These are phyloP conservation scores for Bacterosira constricta DNA, from an alignment of 108 stramenopile species.

Conservation along the genomic window DNA sequence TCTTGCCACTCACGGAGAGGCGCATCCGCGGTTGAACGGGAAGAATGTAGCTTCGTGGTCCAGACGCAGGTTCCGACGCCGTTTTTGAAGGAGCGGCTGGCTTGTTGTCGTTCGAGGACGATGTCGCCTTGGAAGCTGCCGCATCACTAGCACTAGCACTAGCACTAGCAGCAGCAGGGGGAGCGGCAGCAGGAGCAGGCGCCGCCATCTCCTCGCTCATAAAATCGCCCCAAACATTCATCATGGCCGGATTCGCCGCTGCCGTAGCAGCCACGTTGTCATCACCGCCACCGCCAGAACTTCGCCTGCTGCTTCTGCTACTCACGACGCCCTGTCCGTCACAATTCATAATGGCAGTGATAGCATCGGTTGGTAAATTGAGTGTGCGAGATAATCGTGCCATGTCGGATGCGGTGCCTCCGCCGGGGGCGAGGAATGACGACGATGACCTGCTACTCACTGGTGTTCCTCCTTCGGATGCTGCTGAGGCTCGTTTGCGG, in stretches of 20 bases:
- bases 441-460: slow-evolving; percentile 1
- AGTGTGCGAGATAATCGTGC: slow-evolving; percentile 25
- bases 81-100: slow-evolving; percentile 1
- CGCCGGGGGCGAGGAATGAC: slow-evolving; percentile 6
- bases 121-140: background rate
- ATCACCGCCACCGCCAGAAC: slow-evolving; percentile 1
- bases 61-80: background rate
- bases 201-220: slow-evolving; percentile 75
- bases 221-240: slow-evolving; percentile 86
- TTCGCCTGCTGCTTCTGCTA: slow-evolving; percentile 21
- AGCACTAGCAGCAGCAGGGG: slow-evolving; percentile 9
- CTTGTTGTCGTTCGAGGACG: slow-evolving; percentile 4
- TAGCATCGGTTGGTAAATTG: slow-evolving; percentile 47
- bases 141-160: background rate
- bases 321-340: slow-evolving; percentile 68
- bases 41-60: slow-evolving; percentile 37
- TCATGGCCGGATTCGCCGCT: slow-evolving; percentile 47
- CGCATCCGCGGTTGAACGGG: slow-evolving; percentile 28
- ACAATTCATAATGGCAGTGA: slow-evolving; percentile 71
- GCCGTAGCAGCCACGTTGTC: slow-evolving; percentile 18
- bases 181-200: background rate
- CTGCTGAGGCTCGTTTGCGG: background rate
- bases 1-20: background rate
- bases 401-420: slow-evolving; percentile 14
- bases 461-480: background rate